Conservation (phyloP, 1,139 yeast genomes). For the Candida labiduridarum region DNA sequence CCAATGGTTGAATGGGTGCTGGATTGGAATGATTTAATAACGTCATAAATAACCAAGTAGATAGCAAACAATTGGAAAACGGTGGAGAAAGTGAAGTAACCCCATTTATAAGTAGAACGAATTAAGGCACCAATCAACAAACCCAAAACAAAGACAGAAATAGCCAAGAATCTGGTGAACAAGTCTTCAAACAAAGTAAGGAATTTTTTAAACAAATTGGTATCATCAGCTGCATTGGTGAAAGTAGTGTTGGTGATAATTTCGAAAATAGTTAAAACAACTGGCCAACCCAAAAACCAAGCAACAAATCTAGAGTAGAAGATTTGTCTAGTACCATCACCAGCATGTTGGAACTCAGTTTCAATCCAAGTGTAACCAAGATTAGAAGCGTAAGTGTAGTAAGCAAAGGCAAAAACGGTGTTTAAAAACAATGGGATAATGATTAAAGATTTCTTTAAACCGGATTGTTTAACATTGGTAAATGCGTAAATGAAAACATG, state of each 20-base stretch:
- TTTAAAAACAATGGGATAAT: slow-evolving; percentile 49
- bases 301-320: slow-evolving; percentile 68
- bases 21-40: slow-evolving; percentile 15
- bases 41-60: slow-evolving; percentile 23
- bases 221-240: slow-evolving; percentile 18
- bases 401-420: slow-evolving; percentile 51
- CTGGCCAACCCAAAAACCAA: slow-evolving; percentile 67
- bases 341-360: slow-evolving; percentile 59
- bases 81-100: slow-evolving; percentile 52
- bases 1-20: slow-evolving; percentile 20
- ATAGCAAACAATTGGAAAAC: slow-evolving; percentile 42
- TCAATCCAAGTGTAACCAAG: slow-evolving; percentile 62
- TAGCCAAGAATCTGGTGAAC: slow-evolving; percentile 39
- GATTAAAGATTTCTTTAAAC: slow-evolving; percentile 44
- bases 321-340: slow-evolving; percentile 54
- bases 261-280: slow-evolving; percentile 49
- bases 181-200: slow-evolving; percentile 27
- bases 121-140: slow-evolving; percentile 58
- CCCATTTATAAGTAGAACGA: slow-evolving; percentile 66
- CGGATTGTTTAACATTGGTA: slow-evolving; percentile 35
- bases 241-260: slow-evolving; percentile 42
- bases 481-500: slow-evolving; percentile 43
- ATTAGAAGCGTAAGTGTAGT: slow-evolving; percentile 67
- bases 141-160: slow-evolving; percentile 54
- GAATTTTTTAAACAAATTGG: slow-evolving; percentile 24